phyloP scores from a whole-genome alignment of 768 basidiomycete genomes.

The Russula dissimulans region DNA sequence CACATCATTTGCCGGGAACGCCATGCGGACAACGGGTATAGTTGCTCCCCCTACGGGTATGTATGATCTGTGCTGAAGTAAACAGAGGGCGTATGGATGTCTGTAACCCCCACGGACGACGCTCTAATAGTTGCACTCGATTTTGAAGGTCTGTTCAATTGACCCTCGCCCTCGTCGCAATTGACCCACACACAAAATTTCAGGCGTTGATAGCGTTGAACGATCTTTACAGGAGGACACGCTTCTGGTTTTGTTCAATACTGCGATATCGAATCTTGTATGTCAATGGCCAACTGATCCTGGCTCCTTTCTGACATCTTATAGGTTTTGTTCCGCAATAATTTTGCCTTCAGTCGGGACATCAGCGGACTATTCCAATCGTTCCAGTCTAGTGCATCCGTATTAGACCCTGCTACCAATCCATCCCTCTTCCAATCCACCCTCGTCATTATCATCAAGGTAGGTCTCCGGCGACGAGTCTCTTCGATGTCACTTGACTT shows the following conservation, averaged over 20 bases:
- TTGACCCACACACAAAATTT: background rate
- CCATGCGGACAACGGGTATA: constrained; percentile 52
- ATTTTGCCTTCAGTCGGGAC: constrained; percentile 52
- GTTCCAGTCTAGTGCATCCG: constrained; percentile 48
- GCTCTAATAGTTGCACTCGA: constrained; percentile 49
- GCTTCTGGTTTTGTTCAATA: constrained; percentile 53
- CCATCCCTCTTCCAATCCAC: constrained; percentile 51
- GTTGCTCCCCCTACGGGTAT: constrained; percentile 32
- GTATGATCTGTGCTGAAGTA: background rate
- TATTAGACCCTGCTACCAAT: constrained; percentile 50
- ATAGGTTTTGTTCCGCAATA: constrained; percentile 57
- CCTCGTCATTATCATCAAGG: constrained; percentile 57
- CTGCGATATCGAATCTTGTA: constrained; percentile 58
- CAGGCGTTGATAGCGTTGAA: constrained; percentile 56
- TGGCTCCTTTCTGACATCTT: constrained; percentile 25
- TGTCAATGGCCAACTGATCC: constrained; percentile 15
- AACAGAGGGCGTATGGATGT: constrained; percentile 59
- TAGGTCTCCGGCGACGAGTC: constrained; percentile 9
- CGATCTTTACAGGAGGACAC: constrained; percentile 56
- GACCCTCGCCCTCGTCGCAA: background rate
- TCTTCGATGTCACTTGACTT: background rate
- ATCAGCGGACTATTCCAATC: constrained; percentile 54
- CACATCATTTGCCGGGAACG: constrained; percentile 56
- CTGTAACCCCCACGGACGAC: constrained; percentile 50
- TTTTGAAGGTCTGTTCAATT: constrained; percentile 42